These are phyloP conservation scores for Geotrichum klebahnii DNA, from an alignment of 1,139 yeast species.

Conservation along the genomic window DNA sequence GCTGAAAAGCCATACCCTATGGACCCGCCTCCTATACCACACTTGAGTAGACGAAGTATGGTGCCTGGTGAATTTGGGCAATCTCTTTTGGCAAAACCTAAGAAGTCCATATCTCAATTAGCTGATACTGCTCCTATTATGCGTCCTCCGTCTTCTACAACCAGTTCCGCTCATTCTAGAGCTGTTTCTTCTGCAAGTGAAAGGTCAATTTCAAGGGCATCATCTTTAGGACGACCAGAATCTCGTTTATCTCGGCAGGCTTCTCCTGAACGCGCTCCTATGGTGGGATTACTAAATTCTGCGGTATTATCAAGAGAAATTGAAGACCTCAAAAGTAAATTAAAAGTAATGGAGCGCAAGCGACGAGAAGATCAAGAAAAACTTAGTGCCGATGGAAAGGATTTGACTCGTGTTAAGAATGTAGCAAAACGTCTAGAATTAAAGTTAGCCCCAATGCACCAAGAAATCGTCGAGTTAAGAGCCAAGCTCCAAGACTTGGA, in stretches of 20 bases:
- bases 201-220: constrained; percentile 10
- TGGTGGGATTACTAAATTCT: constrained; percentile 5
- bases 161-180: not conserved
- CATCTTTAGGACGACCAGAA: constrained; percentile 18
- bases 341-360: constrained; percentile 35
- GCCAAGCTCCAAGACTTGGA: constrained; percentile 29
- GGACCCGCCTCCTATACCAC: constrained; percentile 3
- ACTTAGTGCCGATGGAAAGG: constrained; percentile 32
- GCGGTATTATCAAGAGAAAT: constrained; percentile 28
- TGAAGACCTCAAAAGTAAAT: constrained; percentile 33
- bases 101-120: not conserved
- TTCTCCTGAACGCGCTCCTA: constrained; percentile 11
- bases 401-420: constrained; percentile 36
- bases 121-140: not conserved
- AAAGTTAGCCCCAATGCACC: constrained; percentile 39
- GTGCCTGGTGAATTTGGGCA: constrained; percentile 4
- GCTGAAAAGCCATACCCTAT: constrained; percentile 1
- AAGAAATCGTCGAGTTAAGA: constrained; percentile 37
- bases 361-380: constrained; percentile 34
- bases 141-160: not conserved
- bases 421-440: constrained; percentile 42
- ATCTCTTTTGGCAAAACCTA: not conserved
- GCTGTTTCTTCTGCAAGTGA: constrained; percentile 7
- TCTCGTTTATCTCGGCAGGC: constrained; percentile 16
- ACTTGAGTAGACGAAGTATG: not conserved